Percentiles rank a stretch among this genome's conserved stretches.
These are phyloP conservation scores for Nicotiana benthamiana DNA, from an alignment of 257 asterid genomes.

Conservation along the genomic window DNA sequence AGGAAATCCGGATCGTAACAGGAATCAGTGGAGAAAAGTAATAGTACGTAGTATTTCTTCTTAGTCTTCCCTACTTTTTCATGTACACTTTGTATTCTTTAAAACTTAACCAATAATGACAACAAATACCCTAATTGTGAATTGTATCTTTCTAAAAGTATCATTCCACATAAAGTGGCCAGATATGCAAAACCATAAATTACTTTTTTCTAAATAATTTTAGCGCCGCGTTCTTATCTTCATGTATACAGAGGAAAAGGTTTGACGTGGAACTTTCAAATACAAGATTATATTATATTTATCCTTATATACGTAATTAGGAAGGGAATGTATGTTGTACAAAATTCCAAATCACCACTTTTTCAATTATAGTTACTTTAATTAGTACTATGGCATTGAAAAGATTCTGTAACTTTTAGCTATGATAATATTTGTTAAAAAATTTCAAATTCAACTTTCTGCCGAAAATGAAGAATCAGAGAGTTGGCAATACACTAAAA, in stretches of 20 bases:
- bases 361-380: not conserved
- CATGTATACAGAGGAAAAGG: not conserved
- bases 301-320: not conserved
- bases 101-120: not conserved
- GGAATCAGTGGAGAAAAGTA: too few relatives aligned
- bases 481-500: constrained; percentile 13
- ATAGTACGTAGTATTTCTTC: not conserved
- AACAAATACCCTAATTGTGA: not conserved
- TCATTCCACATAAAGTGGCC: not conserved
- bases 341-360: not conserved
- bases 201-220: not conserved
- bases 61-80: not conserved
- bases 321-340: not conserved
- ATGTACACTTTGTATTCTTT: not conserved
- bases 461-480: constrained; percentile 1
- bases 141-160: not conserved
- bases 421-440: not conserved
- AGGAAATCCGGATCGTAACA: too few relatives aligned
- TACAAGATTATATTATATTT: not conserved
- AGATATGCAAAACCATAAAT: not conserved
- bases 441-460: constrained; percentile 16
- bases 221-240: not conserved
- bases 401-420: not conserved
- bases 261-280: constrained; percentile 6
- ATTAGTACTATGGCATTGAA: not conserved